Base-by-base conservation (phyloP, 1,284 basidiomycete genomes). In the Ustilago tritici region DNA sequence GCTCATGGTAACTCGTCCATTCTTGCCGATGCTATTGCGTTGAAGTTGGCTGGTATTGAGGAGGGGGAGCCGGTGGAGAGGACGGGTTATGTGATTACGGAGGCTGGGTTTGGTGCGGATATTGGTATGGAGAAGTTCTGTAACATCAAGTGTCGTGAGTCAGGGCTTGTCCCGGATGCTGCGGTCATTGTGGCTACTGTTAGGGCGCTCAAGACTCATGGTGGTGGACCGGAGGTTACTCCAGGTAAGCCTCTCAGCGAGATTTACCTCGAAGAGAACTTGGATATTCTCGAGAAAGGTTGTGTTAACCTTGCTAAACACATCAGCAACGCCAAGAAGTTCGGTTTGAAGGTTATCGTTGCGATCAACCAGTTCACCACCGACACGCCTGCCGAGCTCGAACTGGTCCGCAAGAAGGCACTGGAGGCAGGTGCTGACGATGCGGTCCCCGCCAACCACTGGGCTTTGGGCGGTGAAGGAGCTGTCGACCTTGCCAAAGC, bases 1-100 rank as follows among this genome's bases (percentile, higher is more conserved):
- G 96, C 96, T 3, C 96, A 99, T 87, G 96, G 96, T 68, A 99
- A 99, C 89, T 98, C 95, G 15, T 98, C 95, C 54, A 98, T 99
- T 87, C 91, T 99, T 56, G 96, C 96, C 32, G 96, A 99, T 87
- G 92, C 93, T 59, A 92, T 99, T 64, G 96, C 96, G 47, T 90
- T 99, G 82, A 99, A 99, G 88, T 92, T 99, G 43, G 97, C 95
- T 9, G 96, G 96, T 80, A 92, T 92, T n/a, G 96, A 99, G 87
- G 90, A 93, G 80, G 95, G 95, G 61, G 96, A 98, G 84, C 88
- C 90, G 1, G 82, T 91, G 11, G 91, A 92, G 65, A 91, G 92
- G 67, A 91, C 92, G 52, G 96, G 96, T 41, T 99, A 98, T 84
- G 97, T 99, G 68, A 91, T 99, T 80, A 99, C 96, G 43, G 96